A percentile compares a stretch with the other conserved stretches of the same genome.
These are phyloP conservation scores for Silene uniflora DNA, from an alignment of 148 eudicot species.

Conservation along the genomic window DNA sequence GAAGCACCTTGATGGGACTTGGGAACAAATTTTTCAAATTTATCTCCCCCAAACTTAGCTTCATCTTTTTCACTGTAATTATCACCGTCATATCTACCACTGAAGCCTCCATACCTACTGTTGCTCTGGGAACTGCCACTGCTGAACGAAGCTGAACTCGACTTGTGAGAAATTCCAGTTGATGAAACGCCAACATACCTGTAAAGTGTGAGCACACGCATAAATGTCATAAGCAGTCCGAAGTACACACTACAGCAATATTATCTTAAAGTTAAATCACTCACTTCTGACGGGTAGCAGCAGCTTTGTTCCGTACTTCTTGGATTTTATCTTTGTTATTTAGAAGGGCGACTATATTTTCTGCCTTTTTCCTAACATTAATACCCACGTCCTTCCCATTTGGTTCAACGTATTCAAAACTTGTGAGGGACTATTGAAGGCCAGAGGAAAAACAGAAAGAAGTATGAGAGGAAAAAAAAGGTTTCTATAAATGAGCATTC, in stretches of 20 bases:
- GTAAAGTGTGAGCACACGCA: conserved; percentile 32
- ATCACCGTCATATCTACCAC: conserved; percentile 53
- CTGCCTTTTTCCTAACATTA: conserved; percentile 97
- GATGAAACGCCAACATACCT: conserved; percentile 98
- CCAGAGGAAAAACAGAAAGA: conserved; percentile 14
- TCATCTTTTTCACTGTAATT: conserved; percentile 47
- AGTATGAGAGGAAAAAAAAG: conserved; percentile 8
- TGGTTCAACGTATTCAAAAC: conserved; percentile 85
- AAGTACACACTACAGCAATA: neutral
- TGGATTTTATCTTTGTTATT: conserved; percentile 89
- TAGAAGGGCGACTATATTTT: conserved; percentile 73
- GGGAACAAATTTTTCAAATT: conserved; percentile 48
- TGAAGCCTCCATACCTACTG: conserved; percentile 72
- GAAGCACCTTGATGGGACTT: conserved; percentile 46
- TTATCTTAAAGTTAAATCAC: conserved; percentile 26
- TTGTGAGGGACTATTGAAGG: conserved; percentile 60
- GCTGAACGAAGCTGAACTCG: conserved; percentile 59
- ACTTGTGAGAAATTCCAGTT: conserved; percentile 68
- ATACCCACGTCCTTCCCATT: conserved; percentile 90
- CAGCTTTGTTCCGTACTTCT: conserved; percentile 88
- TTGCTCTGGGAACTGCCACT: conserved; percentile 51
- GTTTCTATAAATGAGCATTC: neutral
- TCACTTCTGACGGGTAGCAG: conserved; percentile 87
- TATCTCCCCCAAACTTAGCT: conserved; percentile 56
- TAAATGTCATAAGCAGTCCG: conserved; percentile 8